Percentiles rank a stretch among this genome's conserved stretches.
phyloP scores from a whole-genome alignment of 1,284 basidiomycete species.

The Apiotrichum domesticum region DNA sequence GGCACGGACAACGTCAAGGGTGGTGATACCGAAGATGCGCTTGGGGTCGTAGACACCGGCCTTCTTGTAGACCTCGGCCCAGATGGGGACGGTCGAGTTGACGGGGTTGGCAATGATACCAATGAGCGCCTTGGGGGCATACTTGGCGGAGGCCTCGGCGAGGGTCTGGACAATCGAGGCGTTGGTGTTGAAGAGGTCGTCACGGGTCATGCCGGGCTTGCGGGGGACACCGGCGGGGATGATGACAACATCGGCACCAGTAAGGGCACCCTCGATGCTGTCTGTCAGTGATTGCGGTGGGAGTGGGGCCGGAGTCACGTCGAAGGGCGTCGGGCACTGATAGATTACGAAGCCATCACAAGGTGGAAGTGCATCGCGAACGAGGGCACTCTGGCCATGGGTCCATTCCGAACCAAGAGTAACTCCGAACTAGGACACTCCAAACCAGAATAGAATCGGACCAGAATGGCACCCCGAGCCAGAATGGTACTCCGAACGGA shows the following conservation, averaged over 20 bases:
- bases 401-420: too few relatives aligned
- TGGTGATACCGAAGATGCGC: constrained; percentile 93
- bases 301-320: too few relatives aligned
- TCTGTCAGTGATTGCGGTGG: constrained; percentile 45
- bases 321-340: too few relatives aligned
- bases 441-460: too few relatives aligned
- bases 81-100: constrained; percentile 96
- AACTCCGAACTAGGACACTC: too few relatives aligned
- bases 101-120: constrained; percentile 95
- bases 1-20: constrained; percentile 93
- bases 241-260: constrained; percentile 81
- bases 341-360: too few relatives aligned
- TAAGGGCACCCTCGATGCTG: constrained; percentile 75
- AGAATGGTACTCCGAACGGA: too few relatives aligned
- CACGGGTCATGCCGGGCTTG: constrained; percentile 71
- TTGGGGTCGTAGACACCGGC: constrained; percentile 85
- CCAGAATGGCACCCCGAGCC: too few relatives aligned
- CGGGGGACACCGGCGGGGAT: constrained; percentile 97
- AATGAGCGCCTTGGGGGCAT: constrained; percentile 84
- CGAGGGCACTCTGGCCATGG: too few relatives aligned
- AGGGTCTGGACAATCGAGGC: constrained; percentile 93
- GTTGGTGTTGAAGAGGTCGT: constrained; percentile 60
- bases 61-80: constrained; percentile 91
- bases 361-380: too few relatives aligned
- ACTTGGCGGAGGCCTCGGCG: constrained; percentile 77